Base-by-base conservation (phyloP, 2,329 filamentous ascomycete species). In the Botrytis paeoniae region DNA sequence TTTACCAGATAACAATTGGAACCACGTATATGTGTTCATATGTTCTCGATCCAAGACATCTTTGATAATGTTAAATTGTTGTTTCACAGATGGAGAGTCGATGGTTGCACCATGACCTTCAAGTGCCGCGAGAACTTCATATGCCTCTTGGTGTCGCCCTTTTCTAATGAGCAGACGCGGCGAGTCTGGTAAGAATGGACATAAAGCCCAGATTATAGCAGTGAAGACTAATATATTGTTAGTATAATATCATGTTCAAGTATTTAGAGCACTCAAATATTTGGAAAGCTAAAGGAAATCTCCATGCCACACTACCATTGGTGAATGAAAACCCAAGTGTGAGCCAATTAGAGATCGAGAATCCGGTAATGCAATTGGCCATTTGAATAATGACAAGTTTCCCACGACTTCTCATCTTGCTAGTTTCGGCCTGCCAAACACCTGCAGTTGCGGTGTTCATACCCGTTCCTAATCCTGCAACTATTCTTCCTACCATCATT, bases 391-490 rank as follows among this genome's bases (percentile, higher is more conserved):
- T 89, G 79, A 89, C 86, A 37, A 89, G 81, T 76, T 88, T 88
- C 25, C 88, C 88, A 64, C 87, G 83, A 76, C 88, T 87, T 77
- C 89, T 86, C 4, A 86, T 82, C 22, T 85, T 85, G 57, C 86
- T 89, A 1, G 86, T 88, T 78, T 90, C 88, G 0, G 87, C 88
- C 73, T 89, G 87, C 88, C 88, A 90, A 65, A 87, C 89, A 8
- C 88, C 88, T 1, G 85, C 83, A 39, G 83, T 84, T 4, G 82
- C 83, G 0, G 84, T 85, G 73, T 85, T 85, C 78, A 85, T 84
- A 20, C 86, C 86, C 75, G 86, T 86, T 1, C 85, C 85, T 73
- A 87, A 81, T 6, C 85, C 86, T 4, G 85, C 84, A n/a, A 87
- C 80, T 54, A 85, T 82, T 61, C 85, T 82, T 22, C 85, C 85